phyloP scores from a whole-genome alignment of 257 asterid genomes.

The Eucommia ulmoides region DNA sequence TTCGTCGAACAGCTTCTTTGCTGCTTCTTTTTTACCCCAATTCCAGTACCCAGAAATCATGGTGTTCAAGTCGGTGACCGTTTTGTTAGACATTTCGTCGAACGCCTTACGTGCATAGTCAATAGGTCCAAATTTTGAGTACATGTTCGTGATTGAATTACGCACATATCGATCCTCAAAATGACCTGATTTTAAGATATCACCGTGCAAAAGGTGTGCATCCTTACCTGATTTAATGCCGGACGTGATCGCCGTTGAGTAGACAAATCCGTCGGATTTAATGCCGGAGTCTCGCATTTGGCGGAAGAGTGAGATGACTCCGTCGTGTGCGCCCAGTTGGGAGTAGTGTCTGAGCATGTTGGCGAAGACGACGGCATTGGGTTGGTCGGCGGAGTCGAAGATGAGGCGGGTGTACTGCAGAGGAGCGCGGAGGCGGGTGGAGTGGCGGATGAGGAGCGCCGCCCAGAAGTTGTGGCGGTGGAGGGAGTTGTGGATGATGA shows the following conservation, averaged over 20 bases:
- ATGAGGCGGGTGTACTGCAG: not conserved
- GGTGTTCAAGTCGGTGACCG: not conserved
- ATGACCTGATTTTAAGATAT: not conserved
- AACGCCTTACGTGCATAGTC: not conserved
- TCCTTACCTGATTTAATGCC: too few species aligned
- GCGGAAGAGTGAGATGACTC: not conserved
- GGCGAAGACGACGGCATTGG: not conserved
- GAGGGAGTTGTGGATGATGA: not conserved
- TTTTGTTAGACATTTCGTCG: not conserved
- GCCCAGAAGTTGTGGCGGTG: not conserved
- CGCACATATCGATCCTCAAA: not conserved
- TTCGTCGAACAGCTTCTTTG: not conserved
- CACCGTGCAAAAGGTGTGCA: not conserved
- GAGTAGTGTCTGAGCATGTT: not conserved
- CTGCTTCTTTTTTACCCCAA: not conserved
- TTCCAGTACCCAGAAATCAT: slow-evolving; percentile 3
- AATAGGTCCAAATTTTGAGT: not conserved
- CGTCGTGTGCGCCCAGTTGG: not conserved
- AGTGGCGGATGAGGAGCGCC: not conserved
- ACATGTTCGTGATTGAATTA: slow-evolving; percentile 1
- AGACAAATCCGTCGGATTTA: not conserved
- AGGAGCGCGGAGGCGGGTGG: not conserved
- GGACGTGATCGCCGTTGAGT: not conserved
- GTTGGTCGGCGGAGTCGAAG: not conserved
- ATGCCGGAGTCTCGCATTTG: not conserved